Evolutionary conservation across 352 stramenopile genomes (phyloP).

Genomic region (Saprolegnia diclina): DNA sequence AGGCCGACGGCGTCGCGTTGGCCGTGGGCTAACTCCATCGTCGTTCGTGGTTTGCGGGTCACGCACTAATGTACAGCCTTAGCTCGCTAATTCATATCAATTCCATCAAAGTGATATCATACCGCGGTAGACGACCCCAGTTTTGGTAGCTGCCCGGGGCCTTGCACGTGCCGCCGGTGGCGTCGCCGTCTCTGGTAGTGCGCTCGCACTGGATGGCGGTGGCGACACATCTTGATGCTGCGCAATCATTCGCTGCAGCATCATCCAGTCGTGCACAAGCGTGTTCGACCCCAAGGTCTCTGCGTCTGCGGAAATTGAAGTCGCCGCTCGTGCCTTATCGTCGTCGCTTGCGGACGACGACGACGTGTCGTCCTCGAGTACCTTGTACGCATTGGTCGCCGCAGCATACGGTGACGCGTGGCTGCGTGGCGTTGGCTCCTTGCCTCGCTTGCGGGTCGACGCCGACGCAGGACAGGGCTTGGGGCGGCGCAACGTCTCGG

Average conservation of each 20-base stretch:
- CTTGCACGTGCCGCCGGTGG: no score
- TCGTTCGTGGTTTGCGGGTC: no score
- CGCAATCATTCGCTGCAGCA: slow-evolving; percentile 23
- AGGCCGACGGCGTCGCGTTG: no score
- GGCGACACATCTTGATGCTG: slow-evolving; percentile 5
- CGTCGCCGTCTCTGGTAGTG: no score
- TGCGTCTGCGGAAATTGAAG: not conserved
- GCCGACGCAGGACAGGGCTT: not conserved
- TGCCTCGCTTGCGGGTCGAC: not conserved
- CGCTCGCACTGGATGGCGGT: no score
- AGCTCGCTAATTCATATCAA: no score
- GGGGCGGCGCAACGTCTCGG: not conserved
- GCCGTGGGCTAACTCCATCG: no score
- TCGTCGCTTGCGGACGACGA: slow-evolving; percentile 10
- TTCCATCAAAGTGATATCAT: no score
- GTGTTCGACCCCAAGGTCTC: not conserved
- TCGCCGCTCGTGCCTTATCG: not conserved
- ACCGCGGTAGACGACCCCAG: no score
- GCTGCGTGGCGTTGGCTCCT: not conserved
- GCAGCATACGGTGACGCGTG: not conserved
- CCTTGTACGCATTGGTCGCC: slow-evolving; percentile 8
- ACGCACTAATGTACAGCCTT: no score
- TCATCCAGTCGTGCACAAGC: slow-evolving; percentile 9
- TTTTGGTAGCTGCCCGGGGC: no score
- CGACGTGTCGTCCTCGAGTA: slow-evolving; percentile 13